These are phyloP conservation scores for Lichtheimia hyalospora DNA, from an alignment of 371 early-diverging fungal genomes.

Conservation along the genomic window DNA sequence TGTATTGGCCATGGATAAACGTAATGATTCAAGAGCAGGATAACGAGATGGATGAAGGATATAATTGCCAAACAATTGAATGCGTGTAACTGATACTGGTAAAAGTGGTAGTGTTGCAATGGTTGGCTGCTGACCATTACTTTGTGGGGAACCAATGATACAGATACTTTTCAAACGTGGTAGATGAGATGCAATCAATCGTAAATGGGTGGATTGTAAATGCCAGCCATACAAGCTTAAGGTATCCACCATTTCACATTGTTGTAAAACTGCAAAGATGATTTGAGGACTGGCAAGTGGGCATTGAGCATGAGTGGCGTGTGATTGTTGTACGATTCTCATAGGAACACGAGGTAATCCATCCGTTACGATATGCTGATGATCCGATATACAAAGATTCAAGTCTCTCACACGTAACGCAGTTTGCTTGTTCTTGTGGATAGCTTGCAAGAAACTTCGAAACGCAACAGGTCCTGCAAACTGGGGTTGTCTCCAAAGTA, in stretches of 20 bases:
- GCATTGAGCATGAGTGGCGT: slow-evolving; percentile 1
- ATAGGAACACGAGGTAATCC: slow-evolving; percentile 11
- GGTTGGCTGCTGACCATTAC: not conserved
- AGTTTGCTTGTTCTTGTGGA: slow-evolving; percentile 2
- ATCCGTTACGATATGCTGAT: slow-evolving; percentile 11
- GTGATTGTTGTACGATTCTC: slow-evolving; percentile 1
- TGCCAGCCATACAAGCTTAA: slow-evolving; percentile 45
- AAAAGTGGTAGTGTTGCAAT: slow-evolving; percentile 11
- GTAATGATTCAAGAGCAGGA: not conserved
- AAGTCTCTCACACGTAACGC: slow-evolving; percentile 26
- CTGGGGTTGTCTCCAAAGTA: slow-evolving; percentile 32
- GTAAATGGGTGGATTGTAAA: slow-evolving; percentile 20
- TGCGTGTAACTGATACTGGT: slow-evolving; percentile 10
- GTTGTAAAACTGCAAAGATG: slow-evolving; percentile 13
- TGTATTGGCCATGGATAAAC: not conserved
- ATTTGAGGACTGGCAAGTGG: slow-evolving; percentile 20
- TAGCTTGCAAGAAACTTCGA: slow-evolving; percentile 14
- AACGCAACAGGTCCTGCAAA: slow-evolving; percentile 22
- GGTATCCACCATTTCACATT: slow-evolving; percentile 31
- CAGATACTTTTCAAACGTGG: slow-evolving; percentile 13
- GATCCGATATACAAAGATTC: slow-evolving; percentile 11
- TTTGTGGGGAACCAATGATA: slow-evolving; percentile 24
- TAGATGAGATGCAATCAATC: slow-evolving; percentile 13
- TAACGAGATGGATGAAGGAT: not conserved
- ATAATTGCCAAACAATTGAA: slow-evolving; percentile 30